Percentiles rank a stretch among this genome's conserved stretches.
These are phyloP conservation scores for Phialophora chinensis DNA, from an alignment of 2,329 filamentous ascomycete genomes.

Conservation along the genomic window DNA sequence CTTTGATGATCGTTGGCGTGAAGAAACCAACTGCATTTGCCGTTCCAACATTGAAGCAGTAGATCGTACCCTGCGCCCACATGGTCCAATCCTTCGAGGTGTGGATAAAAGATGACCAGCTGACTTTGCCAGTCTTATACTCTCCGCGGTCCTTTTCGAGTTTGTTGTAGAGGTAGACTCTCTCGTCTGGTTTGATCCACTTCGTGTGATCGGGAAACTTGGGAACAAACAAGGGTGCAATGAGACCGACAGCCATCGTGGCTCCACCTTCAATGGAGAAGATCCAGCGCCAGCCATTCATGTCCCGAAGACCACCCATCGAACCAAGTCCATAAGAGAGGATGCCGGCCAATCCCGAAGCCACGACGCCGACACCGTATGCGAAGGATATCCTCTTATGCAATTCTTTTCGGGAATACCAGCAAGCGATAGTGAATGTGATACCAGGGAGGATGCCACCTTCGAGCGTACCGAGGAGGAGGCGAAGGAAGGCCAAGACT, in stretches of 20 bases:
- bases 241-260: slow-evolving; percentile 16
- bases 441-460: slow-evolving; percentile 26
- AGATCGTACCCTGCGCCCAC: slow-evolving; percentile 21
- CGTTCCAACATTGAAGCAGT: slow-evolving; percentile 21
- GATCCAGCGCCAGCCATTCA: slow-evolving; percentile 27
- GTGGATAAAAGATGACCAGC: slow-evolving; percentile 9
- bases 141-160: slow-evolving; percentile 23
- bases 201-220: slow-evolving; percentile 26
- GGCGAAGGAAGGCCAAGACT: slow-evolving; percentile 15
- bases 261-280: slow-evolving; percentile 26
- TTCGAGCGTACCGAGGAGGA: slow-evolving; percentile 26
- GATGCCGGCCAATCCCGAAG: slow-evolving; percentile 61
- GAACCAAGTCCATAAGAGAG: slow-evolving; percentile 64
- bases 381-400: slow-evolving; percentile 44
- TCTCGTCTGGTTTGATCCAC: slow-evolving; percentile 24
- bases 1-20: slow-evolving; percentile 22
- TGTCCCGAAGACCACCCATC: slow-evolving; percentile 38
- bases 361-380: slow-evolving; percentile 43
- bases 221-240: slow-evolving; percentile 19
- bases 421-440: slow-evolving; percentile 33
- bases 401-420: slow-evolving; percentile 46
- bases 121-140: slow-evolving; percentile 18
- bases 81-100: slow-evolving; percentile 21
- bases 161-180: slow-evolving; percentile 20
- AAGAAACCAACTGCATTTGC: slow-evolving; percentile 23